Evolutionary conservation across 345 rosid genomes (phyloP).

Genomic region (Rhodamnia rubescens): DNA sequence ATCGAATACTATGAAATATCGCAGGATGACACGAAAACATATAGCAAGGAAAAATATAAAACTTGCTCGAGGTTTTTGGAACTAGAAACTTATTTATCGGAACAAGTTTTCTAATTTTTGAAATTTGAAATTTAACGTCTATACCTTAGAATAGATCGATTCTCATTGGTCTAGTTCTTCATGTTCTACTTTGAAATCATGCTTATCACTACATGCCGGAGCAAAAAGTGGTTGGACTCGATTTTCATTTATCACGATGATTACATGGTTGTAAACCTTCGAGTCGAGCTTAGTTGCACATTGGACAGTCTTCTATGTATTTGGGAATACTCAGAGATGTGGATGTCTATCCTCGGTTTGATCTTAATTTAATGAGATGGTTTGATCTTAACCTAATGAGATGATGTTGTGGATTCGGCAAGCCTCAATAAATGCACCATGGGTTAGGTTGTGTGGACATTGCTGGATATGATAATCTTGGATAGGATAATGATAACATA

Average conservation of each 20-base stretch:
- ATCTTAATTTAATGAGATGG: conserved; percentile 6
- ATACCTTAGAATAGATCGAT: too few species aligned
- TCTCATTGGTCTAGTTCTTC: too few species aligned
- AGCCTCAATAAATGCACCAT: conserved; percentile 34
- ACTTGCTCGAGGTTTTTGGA: too few species aligned
- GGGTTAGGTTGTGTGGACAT: background rate
- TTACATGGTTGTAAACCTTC: conserved; percentile 14
- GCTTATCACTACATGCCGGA: background rate
- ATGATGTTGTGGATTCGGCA: conserved; percentile 20
- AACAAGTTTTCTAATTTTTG: too few species aligned
- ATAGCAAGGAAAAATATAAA: too few species aligned
- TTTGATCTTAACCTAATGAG: conserved; percentile 4
- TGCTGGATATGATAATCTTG: too few species aligned
- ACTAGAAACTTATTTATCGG: too few species aligned
- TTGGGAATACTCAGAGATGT: conserved; percentile 16
- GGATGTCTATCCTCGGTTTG: conserved; percentile 15
- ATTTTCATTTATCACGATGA: conserved; percentile 22
- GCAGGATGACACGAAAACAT: too few species aligned
- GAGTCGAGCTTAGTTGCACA: conserved; percentile 25
- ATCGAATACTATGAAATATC: too few species aligned
- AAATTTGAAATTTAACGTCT: too few species aligned
- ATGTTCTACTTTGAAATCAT: too few species aligned
- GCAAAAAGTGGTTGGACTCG: conserved; percentile 19
- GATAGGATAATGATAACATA: too few species aligned
- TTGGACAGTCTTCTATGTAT: conserved; percentile 25